Evolutionary conservation across 1,284 basidiomycete genomes (phyloP), one percentile per base, ranked within the genome.

Genomic region (Boletus albobrunnescens): DNA sequence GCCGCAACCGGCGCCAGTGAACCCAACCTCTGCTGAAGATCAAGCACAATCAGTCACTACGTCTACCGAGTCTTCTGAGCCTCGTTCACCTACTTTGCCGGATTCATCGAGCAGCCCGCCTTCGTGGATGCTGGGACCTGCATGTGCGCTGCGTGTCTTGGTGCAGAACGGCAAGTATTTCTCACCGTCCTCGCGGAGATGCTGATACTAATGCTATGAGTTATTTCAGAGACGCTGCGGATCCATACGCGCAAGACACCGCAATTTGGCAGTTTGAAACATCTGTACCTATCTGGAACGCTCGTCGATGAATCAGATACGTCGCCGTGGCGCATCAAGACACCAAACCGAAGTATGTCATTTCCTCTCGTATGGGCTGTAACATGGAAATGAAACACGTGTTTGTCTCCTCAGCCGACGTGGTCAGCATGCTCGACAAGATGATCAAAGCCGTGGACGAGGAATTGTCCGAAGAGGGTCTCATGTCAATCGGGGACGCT

Each of bases 101-200:
- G n/a, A n/a, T n/a, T n/a, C n/a, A n/a, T n/a, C n/a, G n/a, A n/a
- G n/a, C n/a, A n/a, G n/a, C n/a, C 33, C 12, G 12, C 19, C 33
- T 13, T 20, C 33, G 7, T 35, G 40, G 55, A 59, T 60, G 56
- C 8, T 64, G 43, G 59, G 61, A 19, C 61, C 55, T 1, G 47
- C 59, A 28, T 62, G 52, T 23, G 56, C 61, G 4, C 27, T 60
- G 26, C 53, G 44, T 22, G 49, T 45, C 14, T 27, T 61, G 14
- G 59, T 45, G 3, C 58, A 50, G 28, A 46, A 55, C 11, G n/a
- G 59, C 19, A 32, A 49, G 60, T 51, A 4, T 33, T 28, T 5
- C 30, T 11, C 22, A 0, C 2, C n/a, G 11, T 17, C 12, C 7
- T 11, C n/a, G 4, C 27, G 4, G 27, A 28, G 27, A n/a, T n/a